phyloP scores from a whole-genome alignment of 176 grass and related monocot genomes.

The Triticum monococcum region DNA sequence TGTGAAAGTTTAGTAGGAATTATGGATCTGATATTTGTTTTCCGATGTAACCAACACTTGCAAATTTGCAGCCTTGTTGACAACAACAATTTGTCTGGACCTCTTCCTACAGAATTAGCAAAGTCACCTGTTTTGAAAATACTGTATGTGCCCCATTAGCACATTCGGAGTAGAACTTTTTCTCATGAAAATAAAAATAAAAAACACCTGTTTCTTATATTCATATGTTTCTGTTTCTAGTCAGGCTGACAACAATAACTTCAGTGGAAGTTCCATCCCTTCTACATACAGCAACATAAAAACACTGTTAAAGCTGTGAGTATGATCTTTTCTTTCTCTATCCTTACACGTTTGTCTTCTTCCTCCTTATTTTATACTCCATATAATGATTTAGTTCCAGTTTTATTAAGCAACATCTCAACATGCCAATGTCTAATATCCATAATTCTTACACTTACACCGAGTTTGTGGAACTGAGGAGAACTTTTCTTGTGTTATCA shows the following conservation, averaged over 20 bases:
- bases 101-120: slow-evolving; percentile 67
- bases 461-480: slow-evolving; percentile 9
- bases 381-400: slow-evolving; percentile 1
- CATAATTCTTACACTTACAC: not conserved
- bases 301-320: slow-evolving; percentile 84
- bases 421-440: not conserved
- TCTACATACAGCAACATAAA: slow-evolving; percentile 62
- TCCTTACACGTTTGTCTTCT: slow-evolving; percentile 17
- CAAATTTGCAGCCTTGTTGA: slow-evolving; percentile 72
- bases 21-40: slow-evolving; percentile 12
- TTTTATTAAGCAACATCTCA: not conserved
- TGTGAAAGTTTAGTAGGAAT: not conserved
- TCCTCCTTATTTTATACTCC: not conserved
- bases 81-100: slow-evolving; percentile 68
- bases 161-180: slow-evolving; percentile 24
- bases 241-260: slow-evolving; percentile 96
- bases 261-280: slow-evolving; percentile 84
- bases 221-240: slow-evolving; percentile 52
- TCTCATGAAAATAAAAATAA: not conserved
- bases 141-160: slow-evolving; percentile 52
- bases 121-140: slow-evolving; percentile 61
- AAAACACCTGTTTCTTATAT: slow-evolving; percentile 24
- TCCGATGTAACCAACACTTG: slow-evolving; percentile 15
- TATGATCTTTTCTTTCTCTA: slow-evolving; percentile 23
- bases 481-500: slow-evolving; percentile 51